These are phyloP conservation scores for Escallonia herrerae DNA, from an alignment of 129 eudicot species.

Conservation along the genomic window DNA sequence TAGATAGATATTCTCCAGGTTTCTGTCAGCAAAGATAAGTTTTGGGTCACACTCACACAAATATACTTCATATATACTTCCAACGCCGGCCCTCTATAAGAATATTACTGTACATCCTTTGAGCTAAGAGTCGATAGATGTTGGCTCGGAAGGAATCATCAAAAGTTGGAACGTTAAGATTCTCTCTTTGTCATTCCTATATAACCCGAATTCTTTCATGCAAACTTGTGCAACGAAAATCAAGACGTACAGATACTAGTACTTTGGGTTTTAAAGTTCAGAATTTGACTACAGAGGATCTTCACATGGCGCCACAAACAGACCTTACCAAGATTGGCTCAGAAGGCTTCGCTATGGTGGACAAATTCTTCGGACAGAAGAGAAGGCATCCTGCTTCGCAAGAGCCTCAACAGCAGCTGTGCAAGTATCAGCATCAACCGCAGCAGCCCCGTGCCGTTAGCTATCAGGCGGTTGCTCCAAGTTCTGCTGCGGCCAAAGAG, in stretches of 20 bases:
- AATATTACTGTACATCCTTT: no score
- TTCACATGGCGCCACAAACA: background rate
- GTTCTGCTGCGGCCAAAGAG: background rate
- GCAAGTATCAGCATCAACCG: background rate
- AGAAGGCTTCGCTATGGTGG: constrained; percentile 11
- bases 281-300: no score
- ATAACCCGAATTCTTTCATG: background rate
- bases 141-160: no score
- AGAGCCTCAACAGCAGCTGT: background rate
- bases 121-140: no score
- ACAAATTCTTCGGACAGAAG: constrained; percentile 12
- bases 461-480: background rate
- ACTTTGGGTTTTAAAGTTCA: background rate
- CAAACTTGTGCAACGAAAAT: background rate
- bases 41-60: no score
- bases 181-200: no score
- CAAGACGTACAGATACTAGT: background rate
- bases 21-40: no score
- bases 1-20: no score
- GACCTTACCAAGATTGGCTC: constrained; percentile 23
- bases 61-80: no score
- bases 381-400: background rate
- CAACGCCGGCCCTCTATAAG: no score
- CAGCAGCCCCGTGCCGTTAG: background rate
- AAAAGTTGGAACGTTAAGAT: no score